Conservation (phyloP, 176 grass and related monocot genomes). For the Phoenix roebelenii region DNA sequence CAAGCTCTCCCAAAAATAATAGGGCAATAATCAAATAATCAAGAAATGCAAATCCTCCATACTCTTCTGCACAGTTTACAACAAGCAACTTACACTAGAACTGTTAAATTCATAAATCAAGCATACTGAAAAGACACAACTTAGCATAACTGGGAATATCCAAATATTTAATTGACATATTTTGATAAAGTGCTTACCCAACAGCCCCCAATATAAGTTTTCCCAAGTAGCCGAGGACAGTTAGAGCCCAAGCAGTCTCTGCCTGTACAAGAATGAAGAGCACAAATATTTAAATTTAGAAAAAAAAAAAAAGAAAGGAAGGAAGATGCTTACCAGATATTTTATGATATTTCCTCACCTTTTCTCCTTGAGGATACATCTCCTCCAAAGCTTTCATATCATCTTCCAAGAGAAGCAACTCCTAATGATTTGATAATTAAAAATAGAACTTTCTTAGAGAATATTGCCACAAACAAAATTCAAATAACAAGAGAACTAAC, state of each 20-base stretch:
- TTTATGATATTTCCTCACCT: constrained; percentile 31
- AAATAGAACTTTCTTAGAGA: neutral
- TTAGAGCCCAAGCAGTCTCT: constrained; percentile 90
- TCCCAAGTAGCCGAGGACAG: constrained; percentile 86
- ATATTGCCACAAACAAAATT: too few relatives aligned
- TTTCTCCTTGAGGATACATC: constrained; percentile 99
- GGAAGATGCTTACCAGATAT: neutral
- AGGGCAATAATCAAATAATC: too few relatives aligned
- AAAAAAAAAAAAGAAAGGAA: constrained; percentile 3
- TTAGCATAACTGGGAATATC: neutral
- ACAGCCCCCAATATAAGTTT: constrained; percentile 75
- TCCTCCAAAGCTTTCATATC: constrained; percentile 94
- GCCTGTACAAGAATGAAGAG: constrained; percentile 50
- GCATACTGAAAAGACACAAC: too few relatives aligned
- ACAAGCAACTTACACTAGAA: too few relatives aligned
- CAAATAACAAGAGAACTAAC: too few relatives aligned
- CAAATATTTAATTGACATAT: neutral
- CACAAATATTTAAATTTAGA: constrained; percentile 17
- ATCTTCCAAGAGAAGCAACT: constrained; percentile 84
- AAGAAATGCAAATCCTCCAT: too few relatives aligned
- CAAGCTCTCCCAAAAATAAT: too few relatives aligned
- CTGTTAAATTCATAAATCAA: too few relatives aligned
- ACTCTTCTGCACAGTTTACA: too few relatives aligned
- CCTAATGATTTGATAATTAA: constrained; percentile 33
- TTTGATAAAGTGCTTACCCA: constrained; percentile 39